A percentile compares a stretch with the other conserved stretches of the same genome.
Evolutionary conservation across 129 eudicot species (phyloP).

Genomic region (Erigeron canadensis): DNA sequence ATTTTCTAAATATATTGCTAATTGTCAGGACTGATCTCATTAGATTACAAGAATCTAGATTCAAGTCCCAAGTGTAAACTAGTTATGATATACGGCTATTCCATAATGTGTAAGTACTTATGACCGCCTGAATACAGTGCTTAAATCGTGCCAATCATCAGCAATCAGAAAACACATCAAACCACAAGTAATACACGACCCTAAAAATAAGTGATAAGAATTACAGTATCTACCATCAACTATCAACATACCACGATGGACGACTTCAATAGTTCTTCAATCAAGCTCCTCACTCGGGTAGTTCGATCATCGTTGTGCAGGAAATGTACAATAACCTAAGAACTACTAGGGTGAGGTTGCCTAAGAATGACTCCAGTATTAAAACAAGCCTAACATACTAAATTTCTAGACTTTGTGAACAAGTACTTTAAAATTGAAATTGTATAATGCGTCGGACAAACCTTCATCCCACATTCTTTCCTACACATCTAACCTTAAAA

Average conservation of each 20-base stretch:
- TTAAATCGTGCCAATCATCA: not conserved
- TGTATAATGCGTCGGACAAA: too few species aligned
- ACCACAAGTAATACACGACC: constrained; percentile 1
- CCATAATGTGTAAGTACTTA: not conserved
- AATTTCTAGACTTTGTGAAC: too few species aligned
- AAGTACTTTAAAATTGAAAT: too few species aligned
- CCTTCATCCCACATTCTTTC: too few species aligned
- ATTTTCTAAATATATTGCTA: not conserved
- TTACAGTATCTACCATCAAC: constrained; percentile 6
- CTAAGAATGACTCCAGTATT: too few species aligned
- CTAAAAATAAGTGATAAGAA: constrained; percentile 4
- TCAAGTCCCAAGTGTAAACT: constrained; percentile 9
- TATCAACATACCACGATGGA: constrained; percentile 1
- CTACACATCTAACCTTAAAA: too few species aligned
- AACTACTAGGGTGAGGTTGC: constrained; percentile 9
- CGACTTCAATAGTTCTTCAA: constrained; percentile 9
- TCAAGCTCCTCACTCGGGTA: not conserved
- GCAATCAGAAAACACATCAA: not conserved
- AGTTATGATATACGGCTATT: not conserved
- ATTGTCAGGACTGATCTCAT: not conserved
- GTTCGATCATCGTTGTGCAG: constrained; percentile 1
- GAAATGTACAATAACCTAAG: not conserved
- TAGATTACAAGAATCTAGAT: constrained; percentile 5
- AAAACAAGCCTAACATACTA: too few species aligned
- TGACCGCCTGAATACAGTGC: not conserved